Percentiles rank a stretch among this genome's conserved stretches.
These are phyloP conservation scores for Pachysandra terminalis DNA, from an alignment of 164 flowering plant genomes.

Conservation along the genomic window DNA sequence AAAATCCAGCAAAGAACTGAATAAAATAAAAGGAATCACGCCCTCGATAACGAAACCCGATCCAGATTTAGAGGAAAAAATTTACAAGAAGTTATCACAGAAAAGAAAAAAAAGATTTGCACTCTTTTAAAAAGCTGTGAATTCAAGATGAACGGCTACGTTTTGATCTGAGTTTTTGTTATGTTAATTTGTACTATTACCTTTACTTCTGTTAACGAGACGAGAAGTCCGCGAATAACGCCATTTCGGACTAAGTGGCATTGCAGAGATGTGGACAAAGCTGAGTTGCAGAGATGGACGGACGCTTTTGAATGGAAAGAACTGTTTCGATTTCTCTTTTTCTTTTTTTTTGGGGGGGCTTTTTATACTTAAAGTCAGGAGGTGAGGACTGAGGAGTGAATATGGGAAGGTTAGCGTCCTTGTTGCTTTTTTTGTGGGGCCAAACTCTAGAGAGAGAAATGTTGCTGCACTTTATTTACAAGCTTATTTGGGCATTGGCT, in stretches of 20 bases:
- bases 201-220: neutral
- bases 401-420: too few relatives aligned
- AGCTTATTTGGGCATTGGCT: too few relatives aligned
- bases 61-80: slow-evolving; percentile 17
- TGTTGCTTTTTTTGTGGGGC: too few relatives aligned
- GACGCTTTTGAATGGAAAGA: neutral
- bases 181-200: neutral
- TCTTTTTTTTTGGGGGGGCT: too few relatives aligned
- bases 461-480: too few relatives aligned
- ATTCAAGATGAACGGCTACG: slow-evolving; percentile 4
- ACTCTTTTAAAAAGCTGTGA: neutral
- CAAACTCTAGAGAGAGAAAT: too few relatives aligned
- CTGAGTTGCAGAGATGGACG: slow-evolving; percentile 3
- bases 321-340: too few relatives aligned
- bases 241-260: neutral
- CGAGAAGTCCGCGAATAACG: neutral
- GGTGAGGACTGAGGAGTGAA: too few relatives aligned
- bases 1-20: neutral
- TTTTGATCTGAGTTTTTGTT: neutral
- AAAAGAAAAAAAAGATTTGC: neutral
- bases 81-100: too few relatives aligned
- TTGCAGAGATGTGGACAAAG: slow-evolving; percentile 3
- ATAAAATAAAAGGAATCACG: neutral
- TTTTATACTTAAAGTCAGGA: too few relatives aligned
- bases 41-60: neutral